phyloP scores from a whole-genome alignment of 352 stramenopile genomes.

The Phytophthora constricta region DNA sequence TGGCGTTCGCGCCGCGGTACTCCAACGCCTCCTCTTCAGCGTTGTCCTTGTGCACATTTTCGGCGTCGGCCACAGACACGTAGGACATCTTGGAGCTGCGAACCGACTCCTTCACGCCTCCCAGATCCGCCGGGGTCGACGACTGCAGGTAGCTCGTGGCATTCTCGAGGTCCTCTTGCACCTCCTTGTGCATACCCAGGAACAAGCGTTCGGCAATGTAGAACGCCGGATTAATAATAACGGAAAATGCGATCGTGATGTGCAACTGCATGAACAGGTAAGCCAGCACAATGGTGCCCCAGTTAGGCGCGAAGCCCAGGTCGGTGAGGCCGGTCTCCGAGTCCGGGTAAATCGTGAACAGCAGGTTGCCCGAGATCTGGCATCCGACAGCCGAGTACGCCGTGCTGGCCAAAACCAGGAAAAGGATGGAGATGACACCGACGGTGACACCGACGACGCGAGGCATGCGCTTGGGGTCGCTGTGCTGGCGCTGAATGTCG shows the following conservation, averaged over 20 bases:
- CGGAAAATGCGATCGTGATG: conserved; percentile 31
- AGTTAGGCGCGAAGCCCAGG: conserved; percentile 38
- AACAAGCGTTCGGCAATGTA: conserved; percentile 47
- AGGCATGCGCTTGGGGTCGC: conserved; percentile 51
- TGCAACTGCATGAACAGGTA: conserved; percentile 37
- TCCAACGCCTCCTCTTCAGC: conserved; percentile 21
- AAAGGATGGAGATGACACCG: conserved; percentile 44
- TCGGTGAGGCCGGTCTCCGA: conserved; percentile 19
- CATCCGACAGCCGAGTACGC: conserved; percentile 54
- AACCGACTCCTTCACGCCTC: conserved; percentile 4
- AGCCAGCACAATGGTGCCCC: conserved; percentile 30
- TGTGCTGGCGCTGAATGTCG: conserved; percentile 48
- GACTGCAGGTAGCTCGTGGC: conserved; percentile 5
- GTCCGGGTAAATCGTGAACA: conserved; percentile 52
- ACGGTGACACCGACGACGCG: conserved; percentile 49
- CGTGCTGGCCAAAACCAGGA: conserved; percentile 39
- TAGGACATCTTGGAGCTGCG: conserved; percentile 37
- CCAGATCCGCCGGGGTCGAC: neutral
- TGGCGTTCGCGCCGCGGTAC: conserved; percentile 33
- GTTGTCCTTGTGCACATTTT: conserved; percentile 16
- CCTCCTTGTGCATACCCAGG: conserved; percentile 44
- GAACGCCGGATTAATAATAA: conserved; percentile 42
- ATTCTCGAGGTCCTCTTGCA: conserved; percentile 29
- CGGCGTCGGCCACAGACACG: conserved; percentile 34
- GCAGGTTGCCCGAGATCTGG: conserved; percentile 58